Percentiles rank a stretch among this genome's conserved stretches.
phyloP scores from a whole-genome alignment of 2,329 filamentous ascomycete genomes.

The Pseudogymnoascus sp. region DNA sequence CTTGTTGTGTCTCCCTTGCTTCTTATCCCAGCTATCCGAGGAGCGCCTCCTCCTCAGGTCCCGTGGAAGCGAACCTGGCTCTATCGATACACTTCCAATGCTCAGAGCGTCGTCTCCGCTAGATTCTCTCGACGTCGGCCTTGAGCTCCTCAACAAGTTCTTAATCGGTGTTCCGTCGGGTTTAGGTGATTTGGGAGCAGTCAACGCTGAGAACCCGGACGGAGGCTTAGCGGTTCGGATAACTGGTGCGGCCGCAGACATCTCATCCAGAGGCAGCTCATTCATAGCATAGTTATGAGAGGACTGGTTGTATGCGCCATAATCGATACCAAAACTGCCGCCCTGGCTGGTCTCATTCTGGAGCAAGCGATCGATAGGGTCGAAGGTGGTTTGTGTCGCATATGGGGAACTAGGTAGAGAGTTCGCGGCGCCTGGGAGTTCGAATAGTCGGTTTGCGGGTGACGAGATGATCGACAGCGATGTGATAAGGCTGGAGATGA shows the following conservation, averaged over 20 bases:
- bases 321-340: constrained; percentile 62
- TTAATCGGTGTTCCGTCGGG: constrained; percentile 43
- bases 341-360: constrained; percentile 21
- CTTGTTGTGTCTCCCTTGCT: constrained; percentile 44
- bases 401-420: constrained; percentile 34
- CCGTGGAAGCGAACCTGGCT: constrained; percentile 42
- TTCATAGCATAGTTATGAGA: constrained; percentile 43
- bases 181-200: constrained; percentile 49
- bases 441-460: constrained; percentile 63
- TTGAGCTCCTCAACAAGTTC: constrained; percentile 48
- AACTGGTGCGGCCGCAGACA: constrained; percentile 60
- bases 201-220: constrained; percentile 65
- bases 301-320: constrained; percentile 55
- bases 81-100: constrained; percentile 58
- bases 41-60: constrained; percentile 49
- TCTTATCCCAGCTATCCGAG: constrained; percentile 57
- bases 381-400: constrained; percentile 23
- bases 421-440: constrained; percentile 36
- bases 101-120: constrained; percentile 50
- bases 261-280: constrained; percentile 48
- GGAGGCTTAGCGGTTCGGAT: constrained; percentile 77
- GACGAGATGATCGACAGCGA: constrained; percentile 61
- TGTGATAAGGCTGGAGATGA: constrained; percentile 64
- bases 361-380: constrained; percentile 18
- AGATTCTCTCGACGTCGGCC: constrained; percentile 54